Conservation (phyloP, 495 filamentous ascomycete genomes). For the Penicillium antarcticum region DNA sequence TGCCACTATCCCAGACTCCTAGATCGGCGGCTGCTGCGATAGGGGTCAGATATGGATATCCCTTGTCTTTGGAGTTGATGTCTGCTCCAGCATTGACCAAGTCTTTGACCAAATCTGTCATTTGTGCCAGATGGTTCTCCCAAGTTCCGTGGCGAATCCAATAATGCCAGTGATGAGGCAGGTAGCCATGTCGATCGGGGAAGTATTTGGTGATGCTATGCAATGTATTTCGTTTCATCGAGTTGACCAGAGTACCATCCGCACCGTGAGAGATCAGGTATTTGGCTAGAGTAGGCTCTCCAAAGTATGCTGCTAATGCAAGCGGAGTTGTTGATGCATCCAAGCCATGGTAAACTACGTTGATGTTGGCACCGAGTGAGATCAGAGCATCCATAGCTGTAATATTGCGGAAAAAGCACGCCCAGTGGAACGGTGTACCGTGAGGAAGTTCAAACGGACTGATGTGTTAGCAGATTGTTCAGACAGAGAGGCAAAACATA, state of each 20-base stretch:
- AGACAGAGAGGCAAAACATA: neutral
- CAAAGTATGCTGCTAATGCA: constrained; percentile 13
- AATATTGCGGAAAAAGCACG: constrained; percentile 15
- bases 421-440: constrained; percentile 31
- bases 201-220: constrained; percentile 16
- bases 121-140: constrained; percentile 7
- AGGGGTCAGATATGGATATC: constrained; percentile 7
- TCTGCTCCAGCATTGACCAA: constrained; percentile 20
- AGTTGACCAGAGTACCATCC: constrained; percentile 9
- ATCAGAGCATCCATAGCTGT: constrained; percentile 18
- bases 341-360: constrained; percentile 3
- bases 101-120: constrained; percentile 6
- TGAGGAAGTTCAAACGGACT: constrained; percentile 29
- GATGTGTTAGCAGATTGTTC: neutral
- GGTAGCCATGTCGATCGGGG: constrained; percentile 7
- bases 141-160: constrained; percentile 20
- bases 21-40: constrained; percentile 15
- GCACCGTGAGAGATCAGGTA: constrained; percentile 14
- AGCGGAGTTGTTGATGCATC: constrained; percentile 17
- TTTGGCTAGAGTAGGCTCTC: constrained; percentile 11
- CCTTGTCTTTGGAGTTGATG: constrained; percentile 24
- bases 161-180: constrained; percentile 13
- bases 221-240: constrained; percentile 14
- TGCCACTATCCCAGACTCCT: constrained; percentile 15
- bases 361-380: constrained; percentile 9